These are phyloP conservation scores for Sugiyamaella americana DNA, from an alignment of 805 yeast species.

Conservation along the genomic window DNA sequence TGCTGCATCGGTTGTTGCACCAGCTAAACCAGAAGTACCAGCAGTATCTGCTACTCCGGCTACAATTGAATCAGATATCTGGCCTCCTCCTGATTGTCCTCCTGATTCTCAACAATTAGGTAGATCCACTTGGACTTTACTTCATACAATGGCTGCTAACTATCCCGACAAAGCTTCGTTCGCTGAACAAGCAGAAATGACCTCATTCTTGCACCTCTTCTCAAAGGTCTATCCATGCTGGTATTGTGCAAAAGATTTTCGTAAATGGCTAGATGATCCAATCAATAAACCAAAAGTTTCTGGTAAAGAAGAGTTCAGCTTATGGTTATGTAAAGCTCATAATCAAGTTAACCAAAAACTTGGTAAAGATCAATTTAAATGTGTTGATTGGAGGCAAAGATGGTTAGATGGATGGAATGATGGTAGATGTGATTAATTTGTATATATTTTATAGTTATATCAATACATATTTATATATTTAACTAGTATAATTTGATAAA, in stretches of 20 bases:
- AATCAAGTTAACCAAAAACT: conserved; percentile 83
- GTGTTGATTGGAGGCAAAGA: conserved; percentile 83
- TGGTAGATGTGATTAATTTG: conserved; percentile 47
- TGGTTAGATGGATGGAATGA: conserved; percentile 95
- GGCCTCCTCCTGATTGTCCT: conserved; percentile 52
- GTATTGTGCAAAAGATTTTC: conserved; percentile 86
- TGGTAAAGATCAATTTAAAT: conserved; percentile 82
- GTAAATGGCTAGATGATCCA: conserved; percentile 46
- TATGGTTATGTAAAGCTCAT: conserved; percentile 94
- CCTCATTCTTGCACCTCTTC: conserved; percentile 60
- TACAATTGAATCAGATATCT: conserved; percentile 16
- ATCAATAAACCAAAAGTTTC: conserved; percentile 40
- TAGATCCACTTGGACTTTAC: conserved; percentile 82
- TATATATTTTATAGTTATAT: too few species aligned
- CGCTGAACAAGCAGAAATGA: conserved; percentile 64
- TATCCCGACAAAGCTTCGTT: conserved; percentile 67
- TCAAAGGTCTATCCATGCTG: conserved; percentile 87
- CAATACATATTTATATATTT: too few species aligned
- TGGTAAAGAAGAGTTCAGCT: conserved; percentile 69
- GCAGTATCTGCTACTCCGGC: conserved; percentile 8
- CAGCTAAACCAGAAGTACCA: conserved; percentile 9
- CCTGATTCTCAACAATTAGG: conserved; percentile 83
- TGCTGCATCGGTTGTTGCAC: not conserved
- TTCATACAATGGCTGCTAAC: conserved; percentile 84
- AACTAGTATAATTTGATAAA: conserved; percentile 29